These are phyloP conservation scores for Gossypium rotundifolium DNA, from an alignment of 345 rosid species.

Conservation along the genomic window DNA sequence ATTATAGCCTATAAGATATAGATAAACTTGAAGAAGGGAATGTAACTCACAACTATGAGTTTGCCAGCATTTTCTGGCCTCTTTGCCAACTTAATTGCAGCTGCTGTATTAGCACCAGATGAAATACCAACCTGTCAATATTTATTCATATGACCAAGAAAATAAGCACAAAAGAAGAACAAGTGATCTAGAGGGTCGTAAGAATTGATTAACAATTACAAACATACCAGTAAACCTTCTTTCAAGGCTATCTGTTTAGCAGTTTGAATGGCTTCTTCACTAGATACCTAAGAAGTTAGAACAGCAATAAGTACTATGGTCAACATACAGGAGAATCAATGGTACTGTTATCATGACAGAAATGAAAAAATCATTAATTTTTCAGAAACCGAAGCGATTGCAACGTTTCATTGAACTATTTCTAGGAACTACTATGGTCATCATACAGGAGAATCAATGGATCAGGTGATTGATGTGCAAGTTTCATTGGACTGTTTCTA, in stretches of 20 bases:
- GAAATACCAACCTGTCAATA: constrained; percentile 47
- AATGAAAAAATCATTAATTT: neutral
- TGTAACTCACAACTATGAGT: constrained; percentile 43
- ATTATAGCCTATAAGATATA: neutral
- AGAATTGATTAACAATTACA: neutral
- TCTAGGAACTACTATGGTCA: neutral
- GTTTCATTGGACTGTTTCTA: neutral
- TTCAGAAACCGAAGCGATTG: neutral
- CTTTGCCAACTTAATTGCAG: constrained; percentile 45
- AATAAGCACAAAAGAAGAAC: neutral
- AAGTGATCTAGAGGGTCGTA: neutral
- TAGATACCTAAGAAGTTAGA: constrained; percentile 32
- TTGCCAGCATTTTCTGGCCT: constrained; percentile 51
- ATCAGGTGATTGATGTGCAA: neutral
- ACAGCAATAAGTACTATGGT: neutral
- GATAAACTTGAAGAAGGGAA: neutral
- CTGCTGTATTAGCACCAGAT: constrained; percentile 52
- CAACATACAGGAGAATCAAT: neutral
- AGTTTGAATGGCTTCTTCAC: constrained; percentile 47
- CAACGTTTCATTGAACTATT: neutral
- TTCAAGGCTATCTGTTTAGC: constrained; percentile 41
- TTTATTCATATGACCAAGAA: neutral
- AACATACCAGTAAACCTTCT: constrained; percentile 47
- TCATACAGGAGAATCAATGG: neutral
- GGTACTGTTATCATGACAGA: neutral